Evolutionary conservation across 768 basidiomycete genomes (phyloP).

Genomic region (Fomitopsis serialis): DNA sequence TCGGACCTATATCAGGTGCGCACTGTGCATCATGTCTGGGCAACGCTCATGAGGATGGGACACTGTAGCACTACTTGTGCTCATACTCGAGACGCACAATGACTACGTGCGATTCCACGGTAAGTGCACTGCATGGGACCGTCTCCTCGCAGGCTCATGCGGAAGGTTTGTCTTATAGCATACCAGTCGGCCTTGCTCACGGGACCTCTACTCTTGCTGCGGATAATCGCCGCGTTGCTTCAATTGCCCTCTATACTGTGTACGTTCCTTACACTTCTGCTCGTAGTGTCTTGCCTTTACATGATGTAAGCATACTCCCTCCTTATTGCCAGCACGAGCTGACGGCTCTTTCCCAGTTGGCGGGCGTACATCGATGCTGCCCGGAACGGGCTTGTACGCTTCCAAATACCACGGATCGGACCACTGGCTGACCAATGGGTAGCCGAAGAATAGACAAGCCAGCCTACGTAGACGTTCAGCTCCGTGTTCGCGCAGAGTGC

Average conservation of each 20-base stretch:
- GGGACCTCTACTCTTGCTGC: slow-evolving; percentile 52
- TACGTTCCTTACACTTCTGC: slow-evolving; percentile 40
- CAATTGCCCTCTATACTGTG: slow-evolving; percentile 49
- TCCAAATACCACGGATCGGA: slow-evolving; percentile 59
- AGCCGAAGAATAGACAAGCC: slow-evolving; percentile 42
- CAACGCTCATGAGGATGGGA: not conserved
- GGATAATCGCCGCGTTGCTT: slow-evolving; percentile 49
- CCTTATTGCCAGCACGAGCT: not conserved
- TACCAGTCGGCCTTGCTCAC: slow-evolving; percentile 75
- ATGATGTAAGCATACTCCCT: slow-evolving; percentile 47
- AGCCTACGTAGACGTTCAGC: no score
- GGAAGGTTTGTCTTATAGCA: slow-evolving; percentile 34
- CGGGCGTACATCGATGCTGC: slow-evolving; percentile 51
- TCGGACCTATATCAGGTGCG: slow-evolving; percentile 72
- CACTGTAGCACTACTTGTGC: slow-evolving; percentile 48
- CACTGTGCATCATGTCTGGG: not conserved
- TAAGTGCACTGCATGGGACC: slow-evolving; percentile 26
- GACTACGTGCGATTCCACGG: slow-evolving; percentile 79
- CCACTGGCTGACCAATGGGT: slow-evolving; percentile 66
- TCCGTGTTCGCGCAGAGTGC: no score
- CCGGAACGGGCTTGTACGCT: slow-evolving; percentile 47
- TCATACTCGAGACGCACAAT: slow-evolving; percentile 73
- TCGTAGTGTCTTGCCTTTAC: slow-evolving; percentile 37
- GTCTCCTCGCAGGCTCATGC: not conserved
- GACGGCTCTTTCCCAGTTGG: slow-evolving; percentile 26